phyloP scores from a whole-genome alignment of 139 green algal genomes.

The Picochlorum sp. region DNA sequence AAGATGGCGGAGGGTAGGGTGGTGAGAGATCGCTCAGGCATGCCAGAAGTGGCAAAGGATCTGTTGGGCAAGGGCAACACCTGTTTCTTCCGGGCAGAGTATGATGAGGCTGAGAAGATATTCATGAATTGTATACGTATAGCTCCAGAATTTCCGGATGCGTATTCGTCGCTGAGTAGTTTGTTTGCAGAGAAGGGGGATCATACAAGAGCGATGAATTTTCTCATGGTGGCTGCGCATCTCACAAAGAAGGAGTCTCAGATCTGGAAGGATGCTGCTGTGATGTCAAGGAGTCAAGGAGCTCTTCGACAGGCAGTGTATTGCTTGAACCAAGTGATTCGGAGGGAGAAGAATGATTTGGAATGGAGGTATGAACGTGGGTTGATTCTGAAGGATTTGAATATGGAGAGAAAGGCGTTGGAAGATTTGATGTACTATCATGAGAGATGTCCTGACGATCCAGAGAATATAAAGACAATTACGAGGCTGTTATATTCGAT shows the following conservation, averaged over 20 bases:
- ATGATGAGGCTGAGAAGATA: slow-evolving; percentile 50
- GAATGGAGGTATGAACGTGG: slow-evolving; percentile 60
- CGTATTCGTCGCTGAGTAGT: slow-evolving; percentile 78
- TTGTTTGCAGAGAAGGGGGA: slow-evolving; percentile 61
- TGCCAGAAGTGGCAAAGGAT: slow-evolving; percentile 54
- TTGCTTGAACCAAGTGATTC: slow-evolving; percentile 65
- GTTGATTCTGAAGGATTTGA: slow-evolving; percentile 53
- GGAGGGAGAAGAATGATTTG: slow-evolving; percentile 47
- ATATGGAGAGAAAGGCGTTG: slow-evolving; percentile 28
- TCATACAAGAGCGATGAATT: slow-evolving; percentile 65
- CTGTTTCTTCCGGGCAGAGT: slow-evolving; percentile 51
- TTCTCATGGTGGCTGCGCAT: slow-evolving; percentile 88
- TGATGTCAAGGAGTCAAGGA: slow-evolving; percentile 51
- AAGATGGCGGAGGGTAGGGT: background rate
- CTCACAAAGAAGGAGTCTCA: slow-evolving; percentile 63
- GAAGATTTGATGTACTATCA: slow-evolving; percentile 33
- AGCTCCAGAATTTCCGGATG: slow-evolving; percentile 66
- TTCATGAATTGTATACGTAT: slow-evolving; percentile 64
- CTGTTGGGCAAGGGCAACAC: slow-evolving; percentile 82
- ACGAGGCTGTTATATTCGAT: slow-evolving; percentile 57
- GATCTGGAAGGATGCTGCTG: slow-evolving; percentile 71
- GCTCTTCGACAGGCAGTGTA: slow-evolving; percentile 78
- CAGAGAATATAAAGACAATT: slow-evolving; percentile 54
- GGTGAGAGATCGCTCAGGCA: slow-evolving; percentile 8
- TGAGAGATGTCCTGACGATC: slow-evolving; percentile 25